phyloP scores from a whole-genome alignment of 371 early-diverging fungal genomes.

The Mortierella sp. region DNA sequence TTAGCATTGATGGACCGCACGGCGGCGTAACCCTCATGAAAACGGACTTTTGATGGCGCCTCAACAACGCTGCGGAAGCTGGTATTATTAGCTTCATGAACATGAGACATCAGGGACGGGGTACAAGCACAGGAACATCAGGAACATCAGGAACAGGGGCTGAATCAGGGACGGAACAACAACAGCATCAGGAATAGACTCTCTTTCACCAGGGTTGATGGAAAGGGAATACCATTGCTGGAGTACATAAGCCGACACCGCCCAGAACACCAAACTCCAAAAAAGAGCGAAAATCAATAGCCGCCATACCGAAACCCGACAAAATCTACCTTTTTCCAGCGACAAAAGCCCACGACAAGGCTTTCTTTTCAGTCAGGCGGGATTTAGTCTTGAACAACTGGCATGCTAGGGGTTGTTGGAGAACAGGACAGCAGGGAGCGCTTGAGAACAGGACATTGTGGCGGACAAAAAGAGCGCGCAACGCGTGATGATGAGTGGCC shows the following conservation, averaged over 20 bases:
- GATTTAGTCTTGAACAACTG: background rate
- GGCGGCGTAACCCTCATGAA: background rate
- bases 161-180: too few species aligned
- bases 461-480: background rate
- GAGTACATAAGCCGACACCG: background rate
- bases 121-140: background rate
- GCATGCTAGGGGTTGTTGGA: too few species aligned
- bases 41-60: background rate
- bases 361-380: background rate
- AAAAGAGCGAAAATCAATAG: background rate
- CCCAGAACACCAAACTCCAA: background rate
- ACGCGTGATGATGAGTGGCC: background rate
- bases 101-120: background rate
- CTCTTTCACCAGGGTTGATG: background rate
- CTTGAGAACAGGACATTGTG: background rate
- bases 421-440: background rate
- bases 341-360: background rate
- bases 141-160: background rate
- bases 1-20: background rate
- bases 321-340: background rate
- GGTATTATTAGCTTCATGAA: conserved; percentile 6
- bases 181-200: background rate
- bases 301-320: background rate
- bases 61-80: background rate
- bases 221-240: background rate